Evolutionary conservation across 2,329 filamentous ascomycete genomes (phyloP).

Genomic region (Penicillium freii): DNA sequence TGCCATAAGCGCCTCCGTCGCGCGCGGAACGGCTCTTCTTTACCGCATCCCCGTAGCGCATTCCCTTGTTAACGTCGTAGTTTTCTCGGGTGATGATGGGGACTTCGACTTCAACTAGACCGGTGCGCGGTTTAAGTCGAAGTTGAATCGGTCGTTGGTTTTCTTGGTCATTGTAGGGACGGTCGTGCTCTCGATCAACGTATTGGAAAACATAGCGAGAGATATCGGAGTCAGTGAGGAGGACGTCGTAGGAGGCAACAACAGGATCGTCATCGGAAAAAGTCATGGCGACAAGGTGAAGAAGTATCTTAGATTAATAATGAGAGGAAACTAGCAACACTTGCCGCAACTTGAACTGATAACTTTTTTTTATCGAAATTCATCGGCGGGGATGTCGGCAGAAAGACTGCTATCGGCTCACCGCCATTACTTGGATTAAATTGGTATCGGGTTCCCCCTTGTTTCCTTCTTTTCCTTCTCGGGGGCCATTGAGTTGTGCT

Average conservation of each 20-base stretch:
- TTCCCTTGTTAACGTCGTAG: slow-evolving; percentile 81
- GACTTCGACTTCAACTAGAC: slow-evolving; percentile 90
- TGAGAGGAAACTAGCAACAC: not conserved
- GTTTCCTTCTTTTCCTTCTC: not conserved
- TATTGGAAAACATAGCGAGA: slow-evolving; percentile 84
- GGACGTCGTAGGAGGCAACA: slow-evolving; percentile 75
- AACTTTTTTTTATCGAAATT: slow-evolving; percentile 16
- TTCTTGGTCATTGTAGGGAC: slow-evolving; percentile 59
- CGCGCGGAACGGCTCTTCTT: slow-evolving; percentile 53
- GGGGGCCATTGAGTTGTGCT: slow-evolving; percentile 7
- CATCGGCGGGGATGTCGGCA: slow-evolving; percentile 22
- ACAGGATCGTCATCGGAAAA: slow-evolving; percentile 59
- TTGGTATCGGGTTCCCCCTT: not conserved
- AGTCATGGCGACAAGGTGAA: slow-evolving; percentile 11
- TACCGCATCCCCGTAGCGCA: slow-evolving; percentile 78
- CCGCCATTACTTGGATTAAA: not conserved
- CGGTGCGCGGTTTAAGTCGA: slow-evolving; percentile 76
- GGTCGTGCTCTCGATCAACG: slow-evolving; percentile 63
- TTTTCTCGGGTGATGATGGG: slow-evolving; percentile 69
- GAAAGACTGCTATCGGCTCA: slow-evolving; percentile 12
- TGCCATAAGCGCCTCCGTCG: slow-evolving; percentile 65
- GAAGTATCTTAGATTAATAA: not conserved
- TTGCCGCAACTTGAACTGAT: not conserved
- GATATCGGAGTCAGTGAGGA: slow-evolving; percentile 71
- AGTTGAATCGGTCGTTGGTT: slow-evolving; percentile 65